A percentile compares a stretch with the other conserved stretches of the same genome.
Evolutionary conservation across 148 eudicot genomes (phyloP).

Genomic region (Rheum nobile): DNA sequence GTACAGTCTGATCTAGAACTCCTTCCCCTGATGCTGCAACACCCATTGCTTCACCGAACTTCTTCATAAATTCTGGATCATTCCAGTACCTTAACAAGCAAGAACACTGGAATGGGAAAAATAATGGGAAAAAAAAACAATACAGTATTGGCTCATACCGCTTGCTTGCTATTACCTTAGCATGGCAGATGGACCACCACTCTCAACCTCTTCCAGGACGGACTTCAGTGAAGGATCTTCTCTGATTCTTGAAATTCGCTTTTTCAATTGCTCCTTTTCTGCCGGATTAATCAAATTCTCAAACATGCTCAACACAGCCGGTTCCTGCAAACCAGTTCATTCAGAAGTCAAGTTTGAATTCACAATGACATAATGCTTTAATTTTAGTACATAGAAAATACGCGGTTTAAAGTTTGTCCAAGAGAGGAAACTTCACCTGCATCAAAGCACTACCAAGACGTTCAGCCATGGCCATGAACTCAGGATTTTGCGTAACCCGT

Average conservation of each 20-base stretch:
- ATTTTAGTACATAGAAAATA: neutral
- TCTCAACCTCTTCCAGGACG: slow-evolving; percentile 82
- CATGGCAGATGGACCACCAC: slow-evolving; percentile 96
- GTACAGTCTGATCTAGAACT: slow-evolving; percentile 38
- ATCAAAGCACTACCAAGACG: slow-evolving; percentile 81
- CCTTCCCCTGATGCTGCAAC: slow-evolving; percentile 59
- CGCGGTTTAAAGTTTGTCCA: neutral
- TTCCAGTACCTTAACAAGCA: slow-evolving; percentile 67
- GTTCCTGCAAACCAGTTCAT: too few species aligned
- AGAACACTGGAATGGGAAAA: too few species aligned
- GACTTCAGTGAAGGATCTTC: slow-evolving; percentile 88
- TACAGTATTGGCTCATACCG: too few species aligned
- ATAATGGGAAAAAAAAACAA: too few species aligned
- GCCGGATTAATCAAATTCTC: slow-evolving; percentile 78
- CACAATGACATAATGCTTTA: neutral
- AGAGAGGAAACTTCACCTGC: slow-evolving; percentile 42
- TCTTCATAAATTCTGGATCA: slow-evolving; percentile 75
- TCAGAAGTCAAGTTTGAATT: neutral
- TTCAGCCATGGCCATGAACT: slow-evolving; percentile 95
- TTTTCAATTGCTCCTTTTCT: slow-evolving; percentile 67
- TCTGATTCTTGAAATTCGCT: slow-evolving; percentile 70
- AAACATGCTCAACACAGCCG: slow-evolving; percentile 85
- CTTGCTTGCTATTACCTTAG: slow-evolving; percentile 43
- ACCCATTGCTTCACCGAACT: slow-evolving; percentile 97
- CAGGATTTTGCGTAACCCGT: slow-evolving; percentile 95